These are phyloP conservation scores for Barnettozyma hawaiiensis DNA, from an alignment of 1,139 yeast genomes.

Conservation along the genomic window DNA sequence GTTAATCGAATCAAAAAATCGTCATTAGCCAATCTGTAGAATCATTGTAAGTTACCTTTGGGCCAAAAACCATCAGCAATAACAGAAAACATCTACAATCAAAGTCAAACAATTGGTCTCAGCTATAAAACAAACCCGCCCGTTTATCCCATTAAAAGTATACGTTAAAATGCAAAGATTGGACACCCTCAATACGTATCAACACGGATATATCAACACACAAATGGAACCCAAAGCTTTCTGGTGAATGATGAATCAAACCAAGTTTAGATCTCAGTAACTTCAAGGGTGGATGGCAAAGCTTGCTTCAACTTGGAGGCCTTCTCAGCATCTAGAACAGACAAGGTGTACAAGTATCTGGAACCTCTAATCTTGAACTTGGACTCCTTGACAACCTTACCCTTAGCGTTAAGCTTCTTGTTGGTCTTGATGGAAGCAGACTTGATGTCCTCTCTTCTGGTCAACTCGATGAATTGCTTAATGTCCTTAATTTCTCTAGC, in stretches of 20 bases:
- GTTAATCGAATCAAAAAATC: neutral
- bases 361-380: slow-evolving; percentile 99
- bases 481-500: slow-evolving; percentile 80
- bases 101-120: slow-evolving; percentile 2
- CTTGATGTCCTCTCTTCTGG: slow-evolving; percentile 96
- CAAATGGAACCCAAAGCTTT: neutral
- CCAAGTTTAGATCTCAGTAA: slow-evolving; percentile 53
- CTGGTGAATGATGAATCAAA: slow-evolving; percentile 2
- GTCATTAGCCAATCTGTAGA: neutral
- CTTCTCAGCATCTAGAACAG: slow-evolving; percentile 93
- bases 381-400: slow-evolving; percentile 86
- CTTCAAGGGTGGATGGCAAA: slow-evolving; percentile 90
- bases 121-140: slow-evolving; percentile 12
- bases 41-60: too few species aligned
- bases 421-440: slow-evolving; percentile 87
- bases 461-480: slow-evolving; percentile 96
- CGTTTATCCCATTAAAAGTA: slow-evolving; percentile 16
- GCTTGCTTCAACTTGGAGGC: slow-evolving; percentile 98
- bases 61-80: neutral
- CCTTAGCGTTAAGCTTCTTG: slow-evolving; percentile 81
- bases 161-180: slow-evolving; percentile 11
- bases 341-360: slow-evolving; percentile 90
- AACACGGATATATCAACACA: neutral
- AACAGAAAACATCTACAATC: neutral
- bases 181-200: neutral